Percentiles rank a stretch among this genome's conserved stretches.
phyloP scores from a whole-genome alignment of 495 filamentous ascomycete species.

The Trichoderma asperelloides region DNA sequence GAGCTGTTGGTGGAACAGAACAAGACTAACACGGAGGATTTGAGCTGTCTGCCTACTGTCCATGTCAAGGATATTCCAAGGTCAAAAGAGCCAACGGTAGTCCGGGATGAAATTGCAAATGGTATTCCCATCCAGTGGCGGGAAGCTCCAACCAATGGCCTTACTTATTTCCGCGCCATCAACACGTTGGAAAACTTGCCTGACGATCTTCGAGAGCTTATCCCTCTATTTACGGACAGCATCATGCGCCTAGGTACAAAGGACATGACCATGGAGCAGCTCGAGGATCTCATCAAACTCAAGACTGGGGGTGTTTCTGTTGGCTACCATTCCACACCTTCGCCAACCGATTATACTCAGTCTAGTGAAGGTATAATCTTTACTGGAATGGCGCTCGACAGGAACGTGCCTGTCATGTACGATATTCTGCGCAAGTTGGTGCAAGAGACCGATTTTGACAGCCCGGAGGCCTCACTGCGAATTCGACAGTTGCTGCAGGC shows the following conservation, averaged over 20 bases:
- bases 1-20: slow-evolving; percentile 74
- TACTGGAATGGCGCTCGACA: slow-evolving; percentile 75
- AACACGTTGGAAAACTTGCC: slow-evolving; percentile 72
- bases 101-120: slow-evolving; percentile 56
- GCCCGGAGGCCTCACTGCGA: slow-evolving; percentile 65
- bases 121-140: slow-evolving; percentile 76
- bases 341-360: slow-evolving; percentile 57
- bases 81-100: slow-evolving; percentile 56
- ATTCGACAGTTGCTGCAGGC: slow-evolving; percentile 79
- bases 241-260: slow-evolving; percentile 89
- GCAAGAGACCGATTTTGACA: slow-evolving; percentile 80
- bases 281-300: slow-evolving; percentile 90
- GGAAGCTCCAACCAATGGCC: slow-evolving; percentile 84
- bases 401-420: slow-evolving; percentile 85
- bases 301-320: slow-evolving; percentile 90
- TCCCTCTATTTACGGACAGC: slow-evolving; percentile 86
- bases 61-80: slow-evolving; percentile 82
- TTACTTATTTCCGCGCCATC: slow-evolving; percentile 92
- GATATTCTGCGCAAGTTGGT: slow-evolving; percentile 72
- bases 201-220: slow-evolving; percentile 70
- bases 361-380: slow-evolving; percentile 76
- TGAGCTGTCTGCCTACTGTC: slow-evolving; percentile 81
- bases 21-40: slow-evolving; percentile 68
- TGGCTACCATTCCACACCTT: slow-evolving; percentile 66
- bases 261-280: slow-evolving; percentile 80